phyloP scores from a whole-genome alignment of 805 yeast genomes.

The Myxozyma udenii region DNA sequence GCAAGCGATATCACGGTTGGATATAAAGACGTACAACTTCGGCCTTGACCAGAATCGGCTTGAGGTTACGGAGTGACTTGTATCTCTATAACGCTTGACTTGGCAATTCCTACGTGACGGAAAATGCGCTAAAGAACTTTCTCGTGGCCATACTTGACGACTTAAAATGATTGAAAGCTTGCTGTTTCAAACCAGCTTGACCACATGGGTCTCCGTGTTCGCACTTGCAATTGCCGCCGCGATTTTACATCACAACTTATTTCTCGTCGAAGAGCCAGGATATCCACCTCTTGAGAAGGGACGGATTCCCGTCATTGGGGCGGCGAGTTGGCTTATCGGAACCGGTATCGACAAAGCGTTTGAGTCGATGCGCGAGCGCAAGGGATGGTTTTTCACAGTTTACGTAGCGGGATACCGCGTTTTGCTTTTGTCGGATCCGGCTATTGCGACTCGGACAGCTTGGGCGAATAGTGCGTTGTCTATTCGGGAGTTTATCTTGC shows the following conservation, averaged over 20 bases:
- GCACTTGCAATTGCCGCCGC: too few species aligned
- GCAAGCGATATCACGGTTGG: too few species aligned
- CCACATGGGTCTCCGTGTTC: too few species aligned
- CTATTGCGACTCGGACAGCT: slow-evolving; percentile 7
- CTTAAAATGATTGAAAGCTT: too few species aligned
- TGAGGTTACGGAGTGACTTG: too few species aligned
- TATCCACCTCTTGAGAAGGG: slow-evolving; percentile 17
- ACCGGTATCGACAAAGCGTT: slow-evolving; percentile 1
- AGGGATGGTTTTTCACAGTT: slow-evolving; percentile 13
- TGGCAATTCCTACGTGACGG: too few species aligned
- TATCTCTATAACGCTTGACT: too few species aligned
- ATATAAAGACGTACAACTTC: too few species aligned
- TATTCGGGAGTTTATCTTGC: slow-evolving; percentile 2
- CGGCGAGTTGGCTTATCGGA: slow-evolving; percentile 11
- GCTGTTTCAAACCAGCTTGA: too few species aligned
- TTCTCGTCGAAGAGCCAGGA: neutral
- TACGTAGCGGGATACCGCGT: slow-evolving; percentile 17
- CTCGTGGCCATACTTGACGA: too few species aligned
- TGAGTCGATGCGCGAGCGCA: slow-evolving; percentile 2
- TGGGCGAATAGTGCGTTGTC: neutral
- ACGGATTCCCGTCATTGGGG: slow-evolving; percentile 13
- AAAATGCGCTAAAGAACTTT: too few species aligned
- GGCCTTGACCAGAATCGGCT: too few species aligned
- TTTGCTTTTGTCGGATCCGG: slow-evolving; percentile 19
- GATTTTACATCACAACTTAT: neutral